Evolutionary conservation across 805 yeast species (phyloP).

Genomic region (Starmerella bacillaris): DNA sequence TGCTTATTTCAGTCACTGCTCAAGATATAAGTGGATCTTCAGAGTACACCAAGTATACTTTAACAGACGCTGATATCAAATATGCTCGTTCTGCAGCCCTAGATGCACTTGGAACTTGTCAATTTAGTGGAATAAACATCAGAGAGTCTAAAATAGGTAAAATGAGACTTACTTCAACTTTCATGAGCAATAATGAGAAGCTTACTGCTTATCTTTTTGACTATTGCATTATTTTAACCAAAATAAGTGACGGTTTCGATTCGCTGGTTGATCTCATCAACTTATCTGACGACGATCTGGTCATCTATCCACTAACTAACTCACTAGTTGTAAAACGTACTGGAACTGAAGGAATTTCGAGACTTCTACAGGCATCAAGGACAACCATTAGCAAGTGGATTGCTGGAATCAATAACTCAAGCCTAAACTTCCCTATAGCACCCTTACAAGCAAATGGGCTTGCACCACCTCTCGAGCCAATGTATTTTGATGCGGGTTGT

Average conservation of each 20-base stretch:
- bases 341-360: not conserved
- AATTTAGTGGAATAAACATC: not conserved
- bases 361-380: not conserved
- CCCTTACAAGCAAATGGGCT: not conserved
- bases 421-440: constrained; percentile 3
- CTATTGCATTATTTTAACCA: constrained; percentile 1
- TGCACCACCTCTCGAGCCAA: not conserved
- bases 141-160: not conserved
- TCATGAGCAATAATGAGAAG: not conserved
- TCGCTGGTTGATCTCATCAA: constrained; percentile 2
- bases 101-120: constrained; percentile 1
- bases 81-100: not conserved
- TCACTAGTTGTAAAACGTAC: not conserved
- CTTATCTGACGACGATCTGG: constrained; percentile 1
- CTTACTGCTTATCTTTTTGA: constrained; percentile 6
- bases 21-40: not conserved
- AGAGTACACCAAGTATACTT: not conserved
- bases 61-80: constrained; percentile 1
- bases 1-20: constrained; percentile 1
- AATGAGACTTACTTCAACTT: not conserved
- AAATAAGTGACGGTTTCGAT: constrained; percentile 2
- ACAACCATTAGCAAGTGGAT: constrained; percentile 3
- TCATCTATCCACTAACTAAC: not conserved
- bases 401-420: constrained; percentile 2
- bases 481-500: not conserved